These are phyloP conservation scores for Barbarea vulgaris DNA, from an alignment of 345 rosid species.

Conservation along the genomic window DNA sequence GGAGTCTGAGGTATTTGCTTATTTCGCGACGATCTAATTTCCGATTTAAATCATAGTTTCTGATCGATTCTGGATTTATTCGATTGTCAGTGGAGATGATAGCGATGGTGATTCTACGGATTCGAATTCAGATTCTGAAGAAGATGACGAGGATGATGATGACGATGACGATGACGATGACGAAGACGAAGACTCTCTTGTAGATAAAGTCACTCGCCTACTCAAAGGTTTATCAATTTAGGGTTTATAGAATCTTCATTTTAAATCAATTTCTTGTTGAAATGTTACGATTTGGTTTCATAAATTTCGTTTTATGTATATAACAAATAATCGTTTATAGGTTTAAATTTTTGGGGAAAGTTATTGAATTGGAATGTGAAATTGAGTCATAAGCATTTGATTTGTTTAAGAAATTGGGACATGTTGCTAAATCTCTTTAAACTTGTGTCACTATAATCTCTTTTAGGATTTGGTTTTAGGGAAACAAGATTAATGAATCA, in stretches of 20 bases:
- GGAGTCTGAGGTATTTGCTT: slow-evolving; percentile 36
- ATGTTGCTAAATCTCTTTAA: background rate
- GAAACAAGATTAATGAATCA: slow-evolving; percentile 1
- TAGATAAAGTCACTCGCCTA: slow-evolving; percentile 45
- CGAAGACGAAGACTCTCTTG: slow-evolving; percentile 46
- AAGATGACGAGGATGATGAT: slow-evolving; percentile 4
- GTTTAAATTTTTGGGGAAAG: background rate
- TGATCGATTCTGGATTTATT: slow-evolving; percentile 4
- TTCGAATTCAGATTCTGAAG: slow-evolving; percentile 30
- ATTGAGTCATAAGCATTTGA: background rate
- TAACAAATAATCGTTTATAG: background rate
- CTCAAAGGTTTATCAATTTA: slow-evolving; percentile 48
- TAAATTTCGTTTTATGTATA: background rate
- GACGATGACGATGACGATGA: slow-evolving; percentile 39
- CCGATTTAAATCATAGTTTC: background rate
- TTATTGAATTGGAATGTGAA: background rate
- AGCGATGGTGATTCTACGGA: slow-evolving; percentile 34
- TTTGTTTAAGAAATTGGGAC: background rate
- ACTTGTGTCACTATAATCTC: slow-evolving; percentile 1
- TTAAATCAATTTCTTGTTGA: background rate
- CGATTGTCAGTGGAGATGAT: slow-evolving; percentile 28
- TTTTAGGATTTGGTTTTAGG: background rate
- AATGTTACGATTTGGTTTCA: slow-evolving; percentile 14
- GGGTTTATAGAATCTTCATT: slow-evolving; percentile 12
- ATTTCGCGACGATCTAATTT: background rate